phyloP scores from a whole-genome alignment of 1,284 basidiomycete genomes.

The Meripilus lineatus region DNA sequence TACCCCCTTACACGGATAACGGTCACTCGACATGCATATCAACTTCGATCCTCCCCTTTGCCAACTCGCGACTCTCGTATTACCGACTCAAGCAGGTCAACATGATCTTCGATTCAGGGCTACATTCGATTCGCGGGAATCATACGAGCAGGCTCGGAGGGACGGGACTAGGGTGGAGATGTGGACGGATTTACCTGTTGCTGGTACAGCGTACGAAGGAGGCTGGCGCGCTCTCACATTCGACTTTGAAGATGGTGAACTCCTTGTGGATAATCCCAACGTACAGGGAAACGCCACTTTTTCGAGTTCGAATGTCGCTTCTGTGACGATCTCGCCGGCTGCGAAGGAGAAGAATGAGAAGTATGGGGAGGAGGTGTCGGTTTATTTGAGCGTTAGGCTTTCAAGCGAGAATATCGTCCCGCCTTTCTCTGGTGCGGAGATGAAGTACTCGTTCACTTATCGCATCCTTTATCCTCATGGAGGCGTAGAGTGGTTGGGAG shows the following conservation, averaged over 20 bases:
- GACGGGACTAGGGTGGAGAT: constrained; percentile 24
- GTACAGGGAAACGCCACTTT: neutral
- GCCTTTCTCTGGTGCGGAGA: constrained; percentile 10
- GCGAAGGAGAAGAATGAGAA: constrained; percentile 2
- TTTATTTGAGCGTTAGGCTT: constrained; percentile 11
- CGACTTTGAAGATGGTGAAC: constrained; percentile 7
- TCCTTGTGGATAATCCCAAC: constrained; percentile 4
- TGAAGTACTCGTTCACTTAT: constrained; percentile 27
- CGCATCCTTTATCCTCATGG: constrained; percentile 26
- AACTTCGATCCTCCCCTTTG: constrained; percentile 13
- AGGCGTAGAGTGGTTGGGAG: constrained; percentile 23
- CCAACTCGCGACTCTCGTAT: constrained; percentile 8
- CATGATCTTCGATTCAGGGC: constrained; percentile 23
- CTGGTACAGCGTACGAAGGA: constrained; percentile 11
- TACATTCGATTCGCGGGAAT: constrained; percentile 19
- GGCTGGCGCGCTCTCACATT: constrained; percentile 25
- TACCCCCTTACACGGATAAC: no score
- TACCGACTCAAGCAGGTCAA: constrained; percentile 3
- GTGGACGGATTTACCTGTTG: constrained; percentile 25
- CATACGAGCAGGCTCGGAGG: constrained; percentile 17
- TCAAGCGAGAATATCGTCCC: no score
- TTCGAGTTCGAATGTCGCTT: neutral
- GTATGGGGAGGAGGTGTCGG: neutral
- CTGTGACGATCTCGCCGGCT: no score
- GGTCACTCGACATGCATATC: constrained; percentile 12